Percentiles rank a stretch among this genome's conserved stretches.
These are phyloP conservation scores for Monosporozyma servazzii DNA, from an alignment of 805 yeast species.

Conservation along the genomic window DNA sequence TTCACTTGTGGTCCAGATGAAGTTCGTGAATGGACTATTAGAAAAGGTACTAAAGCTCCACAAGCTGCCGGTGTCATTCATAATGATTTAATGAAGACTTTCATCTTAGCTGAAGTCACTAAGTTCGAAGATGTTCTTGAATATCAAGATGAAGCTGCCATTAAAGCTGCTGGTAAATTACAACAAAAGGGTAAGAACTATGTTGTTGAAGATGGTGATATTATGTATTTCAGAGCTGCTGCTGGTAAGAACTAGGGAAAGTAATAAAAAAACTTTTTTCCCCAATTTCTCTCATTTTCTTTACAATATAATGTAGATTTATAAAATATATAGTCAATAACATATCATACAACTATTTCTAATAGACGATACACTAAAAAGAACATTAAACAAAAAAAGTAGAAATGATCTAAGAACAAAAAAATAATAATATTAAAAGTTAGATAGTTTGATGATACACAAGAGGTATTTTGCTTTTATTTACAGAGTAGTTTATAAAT, in stretches of 20 bases:
- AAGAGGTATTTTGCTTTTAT: not conserved
- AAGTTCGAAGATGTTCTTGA: slow-evolving; percentile 74
- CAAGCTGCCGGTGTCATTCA: slow-evolving; percentile 98
- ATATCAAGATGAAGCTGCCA: slow-evolving; percentile 68
- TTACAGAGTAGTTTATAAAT: not conserved
- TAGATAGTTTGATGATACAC: not conserved
- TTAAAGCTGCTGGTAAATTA: slow-evolving; percentile 84
- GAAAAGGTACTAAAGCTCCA: slow-evolving; percentile 91
- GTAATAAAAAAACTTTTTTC: not conserved
- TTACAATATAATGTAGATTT: not conserved
- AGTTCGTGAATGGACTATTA: slow-evolving; percentile 96
- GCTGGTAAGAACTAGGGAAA: slow-evolving; percentile 63
- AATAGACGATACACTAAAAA: not conserved
- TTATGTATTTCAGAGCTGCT: slow-evolving; percentile 87
- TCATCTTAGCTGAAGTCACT: slow-evolving; percentile 87
- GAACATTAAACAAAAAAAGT: no score
- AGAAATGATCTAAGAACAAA: not conserved
- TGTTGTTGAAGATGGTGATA: slow-evolving; percentile 90
- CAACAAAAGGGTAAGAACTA: slow-evolving; percentile 90
- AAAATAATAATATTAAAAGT: not conserved
- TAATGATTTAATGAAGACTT: slow-evolving; percentile 89
- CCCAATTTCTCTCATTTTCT: not conserved
- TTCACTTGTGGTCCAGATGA: slow-evolving; percentile 96
- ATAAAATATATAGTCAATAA: not conserved
- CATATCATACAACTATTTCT: not conserved